Evolutionary conservation across 495 filamentous ascomycete species (phyloP), one percentile per base, ranked within the genome.

Genomic region (Aspergillus saccharolyticus): DNA sequence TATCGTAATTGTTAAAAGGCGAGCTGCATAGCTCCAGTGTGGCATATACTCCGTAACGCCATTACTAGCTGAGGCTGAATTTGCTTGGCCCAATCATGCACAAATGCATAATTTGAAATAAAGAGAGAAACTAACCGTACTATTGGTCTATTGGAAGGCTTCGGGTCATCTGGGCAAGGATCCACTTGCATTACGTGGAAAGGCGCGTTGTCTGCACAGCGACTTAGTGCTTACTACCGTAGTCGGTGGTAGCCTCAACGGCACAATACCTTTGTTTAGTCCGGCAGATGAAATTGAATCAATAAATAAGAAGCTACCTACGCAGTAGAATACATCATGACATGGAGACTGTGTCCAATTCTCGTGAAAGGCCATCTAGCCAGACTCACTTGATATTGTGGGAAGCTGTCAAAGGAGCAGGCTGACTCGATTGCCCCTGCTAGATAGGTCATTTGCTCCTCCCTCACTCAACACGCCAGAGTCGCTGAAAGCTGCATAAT

Each of bases 281-380:
- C 9, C 3, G 25, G 25, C 4, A 4, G 3, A 28, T 28, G 9
- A 28, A 9, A 28, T 3, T 3, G 9, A 28, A 28, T 44, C 22
- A 42, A 55, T 52, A 44, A 44, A 50, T 22, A 9, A 57, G 44
- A 50, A 54, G 47, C 56, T 61, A 65, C 60, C 57, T 58, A 66
- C 53, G 53, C 53, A 62, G 61, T 60, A 61, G 54, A 68, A 55
- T 63, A 68, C 65, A 67, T n/a, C n/a, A n/a, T n/a, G n/a, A n/a
- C n/a, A 61, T 53, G 52, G 54, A 56, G 52, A 60, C 60, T 24
- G 61, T 67, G 61, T 64, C 64, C 64, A 67, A 67, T 54, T 58
- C 61, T 57, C 59, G 57, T 53, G 43, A 15, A 54, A 28, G 25
- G 25, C 56, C 64, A 64, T 59, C 61, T 61, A 63, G 62, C 50